A percentile compares a stretch with the other conserved stretches of the same genome.
Conservation (phyloP, 2,329 filamentous ascomycete species). For the Neofusicoccum kwambonambiense region DNA sequence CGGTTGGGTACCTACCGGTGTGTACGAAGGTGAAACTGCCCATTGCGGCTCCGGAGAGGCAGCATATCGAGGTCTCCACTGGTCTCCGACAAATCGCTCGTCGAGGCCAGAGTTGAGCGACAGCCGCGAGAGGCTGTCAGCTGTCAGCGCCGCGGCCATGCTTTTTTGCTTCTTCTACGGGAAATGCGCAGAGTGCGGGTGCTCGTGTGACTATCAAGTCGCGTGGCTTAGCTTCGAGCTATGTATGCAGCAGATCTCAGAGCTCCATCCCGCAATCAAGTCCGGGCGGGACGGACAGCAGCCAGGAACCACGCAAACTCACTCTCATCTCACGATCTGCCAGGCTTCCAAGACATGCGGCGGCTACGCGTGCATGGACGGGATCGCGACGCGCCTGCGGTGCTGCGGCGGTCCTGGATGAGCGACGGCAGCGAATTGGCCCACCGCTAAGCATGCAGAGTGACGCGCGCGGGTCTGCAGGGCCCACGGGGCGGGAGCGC, state of each 20-base stretch:
- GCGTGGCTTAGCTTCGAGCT: constrained; percentile 14
- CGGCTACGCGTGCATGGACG: constrained; percentile 10
- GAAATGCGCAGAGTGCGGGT: neutral
- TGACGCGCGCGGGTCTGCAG: constrained; percentile 9
- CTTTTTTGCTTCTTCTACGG: neutral
- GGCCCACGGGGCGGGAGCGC: neutral
- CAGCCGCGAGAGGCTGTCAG: constrained; percentile 7
- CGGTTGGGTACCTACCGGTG: constrained; percentile 4
- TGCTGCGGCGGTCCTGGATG: constrained; percentile 4
- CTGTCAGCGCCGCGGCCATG: neutral
- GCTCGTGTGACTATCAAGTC: constrained; percentile 14
- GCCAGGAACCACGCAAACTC: constrained; percentile 3
- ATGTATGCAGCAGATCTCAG: constrained; percentile 9
- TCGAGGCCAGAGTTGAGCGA: constrained; percentile 1
- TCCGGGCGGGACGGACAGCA: neutral
- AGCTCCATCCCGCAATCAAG: neutral
- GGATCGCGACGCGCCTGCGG: constrained; percentile 1
- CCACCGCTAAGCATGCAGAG: neutral
- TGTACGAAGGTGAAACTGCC: constrained; percentile 12
- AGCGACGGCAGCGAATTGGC: neutral
- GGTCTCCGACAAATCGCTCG: neutral
- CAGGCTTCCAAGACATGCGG: constrained; percentile 6
- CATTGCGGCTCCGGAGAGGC: constrained; percentile 12
- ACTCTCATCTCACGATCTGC: neutral
- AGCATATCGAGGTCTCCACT: constrained; percentile 4